Evolutionary conservation across 305 asterid species (phyloP).

Genomic region (Caryopteris hybrid): DNA sequence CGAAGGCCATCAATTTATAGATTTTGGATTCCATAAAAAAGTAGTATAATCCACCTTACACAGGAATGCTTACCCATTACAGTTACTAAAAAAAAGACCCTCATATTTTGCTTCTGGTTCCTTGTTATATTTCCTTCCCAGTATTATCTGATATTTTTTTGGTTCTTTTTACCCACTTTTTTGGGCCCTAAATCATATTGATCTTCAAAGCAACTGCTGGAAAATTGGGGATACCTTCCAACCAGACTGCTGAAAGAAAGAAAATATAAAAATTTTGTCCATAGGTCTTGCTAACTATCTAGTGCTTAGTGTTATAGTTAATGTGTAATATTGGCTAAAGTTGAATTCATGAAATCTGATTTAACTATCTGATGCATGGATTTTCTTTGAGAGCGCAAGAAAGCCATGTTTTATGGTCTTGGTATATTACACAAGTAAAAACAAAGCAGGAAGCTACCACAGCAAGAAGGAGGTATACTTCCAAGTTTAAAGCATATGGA

Average conservation of each 20-base stretch:
- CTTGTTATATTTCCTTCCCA: no score
- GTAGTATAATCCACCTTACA: not conserved
- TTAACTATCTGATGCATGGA: not conserved
- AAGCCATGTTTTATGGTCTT: not conserved
- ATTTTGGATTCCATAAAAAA: not conserved
- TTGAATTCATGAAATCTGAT: not conserved
- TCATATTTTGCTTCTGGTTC: no score
- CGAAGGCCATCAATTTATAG: not conserved
- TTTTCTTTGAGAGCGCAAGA: not conserved
- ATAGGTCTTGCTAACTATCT: not conserved
- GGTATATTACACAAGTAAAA: not conserved
- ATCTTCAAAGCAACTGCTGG: not conserved
- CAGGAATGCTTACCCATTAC: no score
- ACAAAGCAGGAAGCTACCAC: not conserved
- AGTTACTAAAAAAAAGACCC: no score
- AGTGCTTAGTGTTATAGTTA: not conserved
- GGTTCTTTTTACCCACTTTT: no score
- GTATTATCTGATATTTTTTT: no score
- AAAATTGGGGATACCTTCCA: not conserved
- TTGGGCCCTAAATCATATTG: not conserved
- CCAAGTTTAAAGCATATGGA: not conserved
- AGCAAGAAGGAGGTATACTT: not conserved
- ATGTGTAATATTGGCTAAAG: not conserved
- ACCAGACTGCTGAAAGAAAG: not conserved
- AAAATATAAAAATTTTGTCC: no score